A percentile compares a stretch with the other conserved stretches of the same genome.
Evolutionary conservation across 2,329 filamentous ascomycete genomes (phyloP).

Genomic region (Diplodia seriata): DNA sequence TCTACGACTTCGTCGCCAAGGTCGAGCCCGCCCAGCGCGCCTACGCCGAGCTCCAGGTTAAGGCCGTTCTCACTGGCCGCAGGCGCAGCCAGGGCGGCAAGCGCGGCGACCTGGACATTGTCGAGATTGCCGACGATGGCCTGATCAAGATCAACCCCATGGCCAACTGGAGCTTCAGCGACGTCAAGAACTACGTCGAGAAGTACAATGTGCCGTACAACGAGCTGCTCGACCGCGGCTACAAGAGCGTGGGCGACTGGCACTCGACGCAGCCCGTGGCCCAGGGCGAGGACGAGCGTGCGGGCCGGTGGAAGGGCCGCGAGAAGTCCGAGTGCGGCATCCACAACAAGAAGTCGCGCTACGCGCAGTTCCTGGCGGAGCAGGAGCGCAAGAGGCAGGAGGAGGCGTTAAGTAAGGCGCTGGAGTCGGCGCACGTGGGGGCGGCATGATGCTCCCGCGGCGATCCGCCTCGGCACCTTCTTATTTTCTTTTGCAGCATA

Average conservation of each 20-base stretch:
- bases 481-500: constrained; percentile 34
- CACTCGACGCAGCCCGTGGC: constrained; percentile 91
- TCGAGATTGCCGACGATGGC: constrained; percentile 90
- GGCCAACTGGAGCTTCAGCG: constrained; percentile 89
- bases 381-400: constrained; percentile 68
- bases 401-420: constrained; percentile 32
- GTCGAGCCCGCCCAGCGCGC: constrained; percentile 94
- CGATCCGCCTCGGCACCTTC: constrained; percentile 1
- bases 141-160: constrained; percentile 98
- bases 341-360: constrained; percentile 95
- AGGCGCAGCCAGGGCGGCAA: constrained; percentile 91
- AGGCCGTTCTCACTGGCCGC: constrained; percentile 90
- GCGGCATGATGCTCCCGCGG: constrained; percentile 16
- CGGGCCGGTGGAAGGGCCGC: constrained; percentile 96
- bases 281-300: constrained; percentile 92
- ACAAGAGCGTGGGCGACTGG: constrained; percentile 98
- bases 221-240: constrained; percentile 85
- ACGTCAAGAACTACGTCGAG: constrained; percentile 87
- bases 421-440: constrained; percentile 30
- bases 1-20: constrained; percentile 97
- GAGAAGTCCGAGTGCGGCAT: constrained; percentile 98
- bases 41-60: constrained; percentile 84
- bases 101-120: constrained; percentile 85
- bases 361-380: constrained; percentile 81
- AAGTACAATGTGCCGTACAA: constrained; percentile 94